Base-by-base conservation (phyloP, 352 stramenopile genomes). In the Phytophthora pseudosyringae region DNA sequence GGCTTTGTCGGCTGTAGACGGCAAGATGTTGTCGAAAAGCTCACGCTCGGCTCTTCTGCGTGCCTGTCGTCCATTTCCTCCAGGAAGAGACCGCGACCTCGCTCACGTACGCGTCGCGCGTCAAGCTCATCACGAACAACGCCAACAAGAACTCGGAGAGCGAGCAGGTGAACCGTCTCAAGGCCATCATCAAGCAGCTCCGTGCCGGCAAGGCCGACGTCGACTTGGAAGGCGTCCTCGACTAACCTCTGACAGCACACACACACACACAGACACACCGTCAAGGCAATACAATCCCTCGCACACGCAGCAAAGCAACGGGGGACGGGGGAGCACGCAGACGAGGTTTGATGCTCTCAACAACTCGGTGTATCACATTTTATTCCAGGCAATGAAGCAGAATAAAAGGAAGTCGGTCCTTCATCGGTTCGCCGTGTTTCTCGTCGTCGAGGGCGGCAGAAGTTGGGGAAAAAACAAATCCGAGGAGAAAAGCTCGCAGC, bases 91-190 rank as follows among this genome's bases (percentile, higher is more conserved):
- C 84, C 2, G 82, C 91, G 64, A 95, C 88, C 26, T 93, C 83
- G 45, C 76, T 94, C 40, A 77, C 81, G 50, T 94, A 95, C 61
- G 87, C 87, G 38, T 90, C 87, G 18, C 83, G 87, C 38, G 87
- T 95, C 12, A 95, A 95, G 62, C 82, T 95, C 60, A 95, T 95
- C 76, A 95, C 87, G 26, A 95, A 95, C 73, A 91, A 74, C 64
- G 86, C 87, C 51, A 93, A 92, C 74, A 95, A 95, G 56, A 93
- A 86, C 54, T 81, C 83, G 15, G 87, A 95, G 55, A 94, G 85
- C 60, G 87, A 95, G 67, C 82, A 88, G 13, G 86, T 94, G 15
- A 91, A 89, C 62, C 63, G 73, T 6, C 86, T 96, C 67, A 94
- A 95, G 64, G 71, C 69, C 43, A 91, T 94, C 59, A 96, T 96